Evolutionary conservation across 805 yeast genomes (phyloP), one percentile per base, ranked within the genome.

Genomic region (Barnettozyma californica): DNA sequence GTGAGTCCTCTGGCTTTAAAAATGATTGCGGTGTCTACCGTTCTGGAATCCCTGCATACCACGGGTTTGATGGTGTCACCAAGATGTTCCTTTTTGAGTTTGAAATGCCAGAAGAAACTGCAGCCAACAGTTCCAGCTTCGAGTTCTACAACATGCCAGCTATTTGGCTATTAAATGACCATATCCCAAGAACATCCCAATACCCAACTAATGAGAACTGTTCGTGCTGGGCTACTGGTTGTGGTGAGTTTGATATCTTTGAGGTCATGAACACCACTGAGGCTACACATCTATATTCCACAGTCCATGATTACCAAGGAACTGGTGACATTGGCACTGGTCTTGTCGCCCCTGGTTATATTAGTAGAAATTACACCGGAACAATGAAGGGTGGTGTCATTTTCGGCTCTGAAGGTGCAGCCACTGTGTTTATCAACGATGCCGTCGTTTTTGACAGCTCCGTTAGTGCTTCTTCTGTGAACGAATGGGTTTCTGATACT

Each of bases 241-340:
- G 90, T 66, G 90, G 91, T 63, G 90, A 84, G 65, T 83, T 80
- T 56, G 92, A 84, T 66, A 76, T 83, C 55, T 84, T 84, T 61
- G 92, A 85, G 68, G 81, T 80, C 37, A 76, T 82, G 80, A 84
- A 84, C 66, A 66, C 69, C 48, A 79, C 88, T 14, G 78, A 78
- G 53, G 63, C 76, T 23, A 65, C 64, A 44, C 73, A 81, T 49
- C 71, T 85, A 56, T 82, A 71, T 66, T 73, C 89, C 18, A 83
- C 91, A 8, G 68, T 85, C 63, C 94, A 85, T 63, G 87, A 83
- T 60, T 85, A 75, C 73, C 94, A 85, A 65, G 88, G 87, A 36
- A 77, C 83, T 41, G 84, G 69, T 47, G 75, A 77, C 58, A 75
- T 85, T 55, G 76, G 77, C 38, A 66, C 73, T 13, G 94, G 94